Percentiles rank a stretch among this genome's conserved stretches.
Conservation (phyloP, 2,329 filamentous ascomycete species). For the Colletotrichum ledebouriae region DNA sequence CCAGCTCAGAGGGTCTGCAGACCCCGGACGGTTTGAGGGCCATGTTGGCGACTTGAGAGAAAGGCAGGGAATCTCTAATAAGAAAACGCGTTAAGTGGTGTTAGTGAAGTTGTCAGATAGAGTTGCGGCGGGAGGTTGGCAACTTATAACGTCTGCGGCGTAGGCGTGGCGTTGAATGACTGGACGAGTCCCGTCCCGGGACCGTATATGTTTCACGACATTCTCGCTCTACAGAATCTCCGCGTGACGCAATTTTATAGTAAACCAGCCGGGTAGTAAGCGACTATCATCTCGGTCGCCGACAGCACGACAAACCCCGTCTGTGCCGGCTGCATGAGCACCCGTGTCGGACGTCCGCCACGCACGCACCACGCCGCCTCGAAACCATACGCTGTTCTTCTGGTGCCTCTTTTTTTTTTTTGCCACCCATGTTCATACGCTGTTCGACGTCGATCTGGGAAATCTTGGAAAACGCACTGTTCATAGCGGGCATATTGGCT, state of each 20-base stretch:
- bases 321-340: slow-evolving; percentile 6
- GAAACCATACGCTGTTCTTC: not conserved
- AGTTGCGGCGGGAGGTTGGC: slow-evolving; percentile 10
- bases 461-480: not conserved
- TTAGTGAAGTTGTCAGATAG: not conserved
- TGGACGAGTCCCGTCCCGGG: not conserved
- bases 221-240: not conserved
- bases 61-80: slow-evolving; percentile 7
- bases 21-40: slow-evolving; percentile 12
- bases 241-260: not conserved
- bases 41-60: slow-evolving; percentile 12
- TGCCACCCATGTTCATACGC: not conserved
- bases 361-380: not conserved
- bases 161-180: not conserved
- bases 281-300: not conserved
- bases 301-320: not conserved
- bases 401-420: too few relatives aligned
- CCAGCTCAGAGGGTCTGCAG: slow-evolving; percentile 32
- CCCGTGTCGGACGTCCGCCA: slow-evolving; percentile 33
- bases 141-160: slow-evolving; percentile 8
- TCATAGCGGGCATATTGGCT: not conserved
- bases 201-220: slow-evolving; percentile 20
- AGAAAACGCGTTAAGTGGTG: not conserved
- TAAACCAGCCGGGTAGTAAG: not conserved
- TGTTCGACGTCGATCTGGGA: not conserved